Evolutionary conservation across 495 filamentous ascomycete genomes (phyloP).

Genomic region (Parmelia sp.): DNA sequence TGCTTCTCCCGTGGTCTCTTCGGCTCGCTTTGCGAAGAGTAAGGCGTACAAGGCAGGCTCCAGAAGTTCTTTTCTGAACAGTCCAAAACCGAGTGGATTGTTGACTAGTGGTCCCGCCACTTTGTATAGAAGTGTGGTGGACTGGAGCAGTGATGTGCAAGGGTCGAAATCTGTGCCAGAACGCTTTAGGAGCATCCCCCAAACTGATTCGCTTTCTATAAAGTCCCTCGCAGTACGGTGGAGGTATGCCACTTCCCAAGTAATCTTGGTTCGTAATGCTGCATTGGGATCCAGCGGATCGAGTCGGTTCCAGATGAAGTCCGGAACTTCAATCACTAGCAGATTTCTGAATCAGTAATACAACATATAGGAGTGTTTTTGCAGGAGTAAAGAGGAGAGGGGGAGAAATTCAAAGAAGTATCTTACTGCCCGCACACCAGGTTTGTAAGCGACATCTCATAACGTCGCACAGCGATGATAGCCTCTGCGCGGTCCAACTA

Average conservation of each 20-base stretch:
- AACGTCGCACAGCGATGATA: background rate
- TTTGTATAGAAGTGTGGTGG: background rate
- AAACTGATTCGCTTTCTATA: background rate
- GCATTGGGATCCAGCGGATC: background rate
- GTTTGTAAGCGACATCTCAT: slow-evolving; percentile 3
- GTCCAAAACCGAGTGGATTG: background rate
- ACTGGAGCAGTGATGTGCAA: background rate
- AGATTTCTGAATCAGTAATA: too few relatives aligned
- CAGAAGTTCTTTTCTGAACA: background rate
- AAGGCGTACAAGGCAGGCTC: background rate
- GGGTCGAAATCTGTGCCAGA: background rate
- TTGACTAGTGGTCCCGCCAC: background rate
- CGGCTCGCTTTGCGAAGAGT: background rate
- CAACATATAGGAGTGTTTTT: too few relatives aligned
- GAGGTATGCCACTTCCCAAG: slow-evolving; percentile 4
- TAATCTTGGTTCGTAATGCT: slow-evolving; percentile 6
- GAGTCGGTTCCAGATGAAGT: slow-evolving; percentile 1
- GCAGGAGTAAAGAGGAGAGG: too few relatives aligned
- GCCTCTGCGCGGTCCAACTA: background rate
- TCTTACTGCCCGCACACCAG: slow-evolving; percentile 2
- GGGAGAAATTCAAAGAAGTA: too few relatives aligned
- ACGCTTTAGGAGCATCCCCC: background rate
- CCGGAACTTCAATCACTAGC: slow-evolving; percentile 1
- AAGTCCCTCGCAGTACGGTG: slow-evolving; percentile 1
- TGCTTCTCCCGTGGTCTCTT: background rate